Evolutionary conservation across 2,329 filamentous ascomycete genomes (phyloP), one percentile per base, ranked within the genome.

Genomic region (Xylariaceae sp.): DNA sequence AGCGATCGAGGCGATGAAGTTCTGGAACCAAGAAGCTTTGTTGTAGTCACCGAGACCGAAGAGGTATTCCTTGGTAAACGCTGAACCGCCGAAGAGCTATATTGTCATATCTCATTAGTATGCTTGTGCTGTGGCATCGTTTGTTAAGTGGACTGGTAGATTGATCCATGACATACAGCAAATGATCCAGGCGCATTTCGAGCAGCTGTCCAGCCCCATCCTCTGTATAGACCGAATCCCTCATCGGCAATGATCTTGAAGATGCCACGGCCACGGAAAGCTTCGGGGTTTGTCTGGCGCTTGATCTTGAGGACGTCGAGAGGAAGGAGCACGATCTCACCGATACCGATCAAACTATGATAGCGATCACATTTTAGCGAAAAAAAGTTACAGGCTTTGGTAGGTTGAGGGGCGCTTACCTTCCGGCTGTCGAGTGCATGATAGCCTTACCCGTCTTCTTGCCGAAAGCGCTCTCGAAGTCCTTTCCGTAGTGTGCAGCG

Each of bases 221-320:
- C 93, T 64, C 93, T 83, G 75, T 98, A 98, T 41, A 98, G 74
- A 40, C 90, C 90, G 62, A 97, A 94, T 27, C 93, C 93, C 70
- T 98, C 93, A 64, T 98, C 93, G 48, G 81, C 79, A 51, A 98
- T 79, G 55, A 98, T 97, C 70, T 79, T 85, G 65, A 97, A 73
- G 49, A 98, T 77, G 52, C 93, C 93, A 61, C 93, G 87, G 58
- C 92, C 92, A 57, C 90, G 83, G 83, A 98, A 98, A 27, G 93
- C 91, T 65, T 97, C 93, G 33, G 93, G 93, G 77, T 98, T 98
- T 57, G 93, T 98, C 75, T 98, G 93, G 62, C 93, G 85, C 81
- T 98, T 98, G 75, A 98, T 98, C 81, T 98, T 98, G 53, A 98
- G 80, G 32, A 98, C 92, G 60, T 98, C 93, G 50, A 98, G 82